Percentiles rank a stretch among this genome's conserved stretches.
Conservation (phyloP, 2,329 filamentous ascomycete genomes). For the Chaetomiaceae sp. region DNA sequence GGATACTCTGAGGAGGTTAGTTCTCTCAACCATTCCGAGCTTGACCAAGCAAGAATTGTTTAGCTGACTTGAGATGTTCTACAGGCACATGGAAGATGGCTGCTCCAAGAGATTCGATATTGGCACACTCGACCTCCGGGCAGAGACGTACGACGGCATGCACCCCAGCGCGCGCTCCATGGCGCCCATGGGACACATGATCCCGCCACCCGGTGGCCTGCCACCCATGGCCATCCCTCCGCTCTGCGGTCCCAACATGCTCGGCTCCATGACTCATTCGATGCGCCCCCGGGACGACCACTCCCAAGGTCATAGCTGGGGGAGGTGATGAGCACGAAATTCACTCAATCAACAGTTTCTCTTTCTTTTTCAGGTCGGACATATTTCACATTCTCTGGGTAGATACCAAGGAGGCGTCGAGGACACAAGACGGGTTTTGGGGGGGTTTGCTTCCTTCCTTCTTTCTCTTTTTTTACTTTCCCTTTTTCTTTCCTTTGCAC, state of each 20-base stretch:
- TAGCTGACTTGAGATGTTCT: too few relatives aligned
- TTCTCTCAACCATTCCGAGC: background rate
- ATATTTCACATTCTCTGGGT: conserved; percentile 16
- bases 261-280: conserved; percentile 23
- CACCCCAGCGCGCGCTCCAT: conserved; percentile 20
- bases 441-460: background rate
- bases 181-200: conserved; percentile 25
- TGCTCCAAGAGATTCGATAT: conserved; percentile 65
- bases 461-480: background rate
- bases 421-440: conserved; percentile 5
- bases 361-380: conserved; percentile 13
- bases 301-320: conserved; percentile 23
- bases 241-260: conserved; percentile 24
- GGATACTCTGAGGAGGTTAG: conserved; percentile 75
- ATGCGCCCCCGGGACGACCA: conserved; percentile 25
- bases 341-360: background rate
- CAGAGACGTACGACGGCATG: conserved; percentile 30
- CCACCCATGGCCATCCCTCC: conserved; percentile 32
- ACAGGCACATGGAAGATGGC: conserved; percentile 71
- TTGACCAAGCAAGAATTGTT: too few relatives aligned
- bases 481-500: background rate
- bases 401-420: conserved; percentile 20
- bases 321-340: conserved; percentile 17
- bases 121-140: conserved; percentile 45
- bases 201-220: conserved; percentile 24